Evolutionary conservation across 768 basidiomycete genomes (phyloP).

Genomic region (Psilocybe sp.): DNA sequence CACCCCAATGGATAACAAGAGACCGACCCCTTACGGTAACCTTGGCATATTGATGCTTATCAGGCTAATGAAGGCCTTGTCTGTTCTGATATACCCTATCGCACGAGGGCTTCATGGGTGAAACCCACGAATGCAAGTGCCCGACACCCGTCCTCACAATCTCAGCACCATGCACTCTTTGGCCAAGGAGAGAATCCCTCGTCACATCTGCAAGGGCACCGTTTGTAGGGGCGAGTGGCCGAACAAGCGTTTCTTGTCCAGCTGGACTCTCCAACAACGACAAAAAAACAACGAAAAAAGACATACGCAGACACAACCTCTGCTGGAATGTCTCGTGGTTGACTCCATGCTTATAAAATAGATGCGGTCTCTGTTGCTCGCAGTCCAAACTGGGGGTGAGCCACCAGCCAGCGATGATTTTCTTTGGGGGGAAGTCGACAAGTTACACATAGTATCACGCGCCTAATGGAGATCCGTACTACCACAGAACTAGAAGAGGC

Average conservation of each 20-base stretch:
- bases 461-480: conserved; percentile 96
- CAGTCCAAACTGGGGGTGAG: conserved; percentile 59
- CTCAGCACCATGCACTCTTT: conserved; percentile 82
- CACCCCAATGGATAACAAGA: no score
- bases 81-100: conserved; percentile 72
- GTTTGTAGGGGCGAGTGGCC: conserved; percentile 89
- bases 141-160: conserved; percentile 90
- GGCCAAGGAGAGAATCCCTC: conserved; percentile 82
- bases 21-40: conserved; percentile 62
- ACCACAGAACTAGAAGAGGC: conserved; percentile 17
- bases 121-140: conserved; percentile 88
- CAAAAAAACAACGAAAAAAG: no score
- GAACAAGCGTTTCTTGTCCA: conserved; percentile 27
- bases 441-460: conserved; percentile 89
- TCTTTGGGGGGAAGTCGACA: conserved; percentile 19
- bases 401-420: conserved; percentile 10
- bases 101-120: conserved; percentile 85
- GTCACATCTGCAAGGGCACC: conserved; percentile 82
- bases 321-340: conserved; percentile 93
- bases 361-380: conserved; percentile 86
- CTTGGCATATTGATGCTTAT: conserved; percentile 43
- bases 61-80: conserved; percentile 62
- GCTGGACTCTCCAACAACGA: conserved; percentile 24
- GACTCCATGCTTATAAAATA: conserved; percentile 91
- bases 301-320: conserved; percentile 55